Percentiles rank a stretch among this genome's conserved stretches.
These are phyloP conservation scores for Clarireedia hainanense DNA, from an alignment of 2,329 filamentous ascomycete species.

Conservation along the genomic window DNA sequence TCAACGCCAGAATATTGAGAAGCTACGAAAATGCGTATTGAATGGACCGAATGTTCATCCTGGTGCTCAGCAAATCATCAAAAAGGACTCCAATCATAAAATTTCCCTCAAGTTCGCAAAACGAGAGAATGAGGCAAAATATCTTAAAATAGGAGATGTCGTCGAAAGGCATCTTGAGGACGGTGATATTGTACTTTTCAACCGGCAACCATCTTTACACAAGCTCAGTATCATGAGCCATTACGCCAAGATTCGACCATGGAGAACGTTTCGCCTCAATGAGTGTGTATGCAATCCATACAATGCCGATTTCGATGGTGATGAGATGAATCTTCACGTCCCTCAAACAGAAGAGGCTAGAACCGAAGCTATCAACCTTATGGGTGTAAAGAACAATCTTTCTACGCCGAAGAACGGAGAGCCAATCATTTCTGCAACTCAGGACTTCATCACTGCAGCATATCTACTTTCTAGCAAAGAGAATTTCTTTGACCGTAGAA, in stretches of 20 bases:
- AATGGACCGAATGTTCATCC: constrained; percentile 77
- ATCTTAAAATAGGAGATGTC: constrained; percentile 74
- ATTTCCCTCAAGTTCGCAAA: constrained; percentile 70
- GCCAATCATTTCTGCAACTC: constrained; percentile 96
- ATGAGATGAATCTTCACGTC: constrained; percentile 98
- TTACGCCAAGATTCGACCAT: constrained; percentile 84
- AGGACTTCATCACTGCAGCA: constrained; percentile 96
- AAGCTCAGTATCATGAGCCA: constrained; percentile 98
- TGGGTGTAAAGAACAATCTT: constrained; percentile 97
- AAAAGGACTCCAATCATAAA: constrained; percentile 60
- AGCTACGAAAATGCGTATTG: constrained; percentile 63
- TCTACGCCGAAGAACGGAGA: constrained; percentile 96
- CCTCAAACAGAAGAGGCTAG: constrained; percentile 96
- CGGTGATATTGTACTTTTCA: constrained; percentile 93
- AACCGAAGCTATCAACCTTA: constrained; percentile 88
- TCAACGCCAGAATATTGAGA: constrained; percentile 76
- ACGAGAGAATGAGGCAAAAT: constrained; percentile 60
- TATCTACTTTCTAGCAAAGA: constrained; percentile 90
- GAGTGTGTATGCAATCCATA: constrained; percentile 98
- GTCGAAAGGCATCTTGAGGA: constrained; percentile 95
- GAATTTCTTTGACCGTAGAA: constrained; percentile 79
- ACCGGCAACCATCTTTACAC: constrained; percentile 93
- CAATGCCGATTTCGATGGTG: constrained; percentile 97
- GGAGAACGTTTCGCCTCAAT: constrained; percentile 93
- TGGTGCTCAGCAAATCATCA: constrained; percentile 76